phyloP scores from a whole-genome alignment of 108 stramenopile species.

The Skeletonema costatum region DNA sequence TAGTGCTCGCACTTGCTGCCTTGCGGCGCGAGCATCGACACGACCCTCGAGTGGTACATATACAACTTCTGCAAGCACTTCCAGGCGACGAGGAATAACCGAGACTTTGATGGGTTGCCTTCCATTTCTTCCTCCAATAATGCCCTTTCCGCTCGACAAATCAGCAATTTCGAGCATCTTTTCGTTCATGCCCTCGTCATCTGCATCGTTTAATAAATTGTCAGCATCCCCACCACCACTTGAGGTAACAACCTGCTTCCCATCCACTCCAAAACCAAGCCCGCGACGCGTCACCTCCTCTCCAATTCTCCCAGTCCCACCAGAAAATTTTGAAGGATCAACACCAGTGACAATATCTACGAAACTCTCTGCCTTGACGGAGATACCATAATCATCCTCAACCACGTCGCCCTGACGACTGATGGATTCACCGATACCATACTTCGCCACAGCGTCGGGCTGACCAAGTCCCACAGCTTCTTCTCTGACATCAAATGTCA shows the following conservation, averaged over 20 bases:
- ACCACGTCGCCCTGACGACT: slow-evolving; percentile 51
- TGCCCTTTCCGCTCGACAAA: slow-evolving; percentile 85
- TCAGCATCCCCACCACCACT: slow-evolving; percentile 23
- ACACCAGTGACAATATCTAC: slow-evolving; percentile 90
- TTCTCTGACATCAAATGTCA: slow-evolving; percentile 83
- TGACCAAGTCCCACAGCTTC: slow-evolving; percentile 88
- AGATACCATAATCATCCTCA: slow-evolving; percentile 93
- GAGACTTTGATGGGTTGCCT: slow-evolving; percentile 82
- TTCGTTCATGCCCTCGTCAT: slow-evolving; percentile 57
- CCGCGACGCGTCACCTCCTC: slow-evolving; percentile 78
- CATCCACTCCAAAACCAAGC: slow-evolving; percentile 73
- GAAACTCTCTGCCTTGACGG: slow-evolving; percentile 81
- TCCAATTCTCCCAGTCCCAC: slow-evolving; percentile 74
- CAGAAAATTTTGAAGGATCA: slow-evolving; percentile 79
- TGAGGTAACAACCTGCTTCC: slow-evolving; percentile 20
- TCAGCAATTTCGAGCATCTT: slow-evolving; percentile 78
- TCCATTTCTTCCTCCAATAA: slow-evolving; percentile 86
- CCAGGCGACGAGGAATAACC: slow-evolving; percentile 58
- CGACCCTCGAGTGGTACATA: slow-evolving; percentile 85
- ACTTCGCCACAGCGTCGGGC: slow-evolving; percentile 73
- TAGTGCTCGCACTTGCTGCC: slow-evolving; percentile 86
- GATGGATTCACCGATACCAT: slow-evolving; percentile 80
- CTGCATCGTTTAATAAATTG: slow-evolving; percentile 15
- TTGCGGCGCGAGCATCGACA: slow-evolving; percentile 81
- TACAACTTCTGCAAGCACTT: slow-evolving; percentile 83